Base-by-base conservation (phyloP, 345 rosid genomes). In the Brassica nigra region DNA sequence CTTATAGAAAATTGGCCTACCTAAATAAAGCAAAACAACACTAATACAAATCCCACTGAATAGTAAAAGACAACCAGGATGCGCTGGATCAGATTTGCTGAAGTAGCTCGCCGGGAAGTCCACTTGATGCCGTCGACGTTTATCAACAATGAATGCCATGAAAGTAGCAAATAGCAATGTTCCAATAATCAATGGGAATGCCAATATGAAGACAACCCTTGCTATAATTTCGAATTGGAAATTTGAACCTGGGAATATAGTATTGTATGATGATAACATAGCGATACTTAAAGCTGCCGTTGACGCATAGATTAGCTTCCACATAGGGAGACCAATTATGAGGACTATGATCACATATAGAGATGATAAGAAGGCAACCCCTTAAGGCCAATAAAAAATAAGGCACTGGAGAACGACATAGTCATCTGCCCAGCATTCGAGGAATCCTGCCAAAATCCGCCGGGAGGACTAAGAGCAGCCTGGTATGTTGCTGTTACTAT, bases 301-400 rank as follows among this genome's bases (percentile, higher is more conserved):
- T 0, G 66, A 62, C 12, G 2, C 16, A 62, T 62, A 62, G 4
- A 62, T 28, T 2, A 12, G 5, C 36, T 61, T 61, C 65, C 65
- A 61, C 65, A 28, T 61, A 4, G 66, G 36, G 7, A 75, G 76
- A 52, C 69, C 77, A 5, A 36, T 36, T 27, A 76, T 76, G 58
- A 81, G 55, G 16, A 71, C 11, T 3, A 81, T 8, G 57, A 81
- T 76, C 4, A 69, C 54, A 14, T n/a, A 80, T 2, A 70, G 5
- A 5, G 71, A 75, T 23, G 23, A 44, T 10, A 18, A 18, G 54
- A 44, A 44, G 54, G 54, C 54, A 44, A 44, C 2, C 49, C 49
- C 49, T 42, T 42, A 9, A 42, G 49, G 0, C 12, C 4, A 10
- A 42, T 0, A 44, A 44, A 44, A 44, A 3, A 44, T 0, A 44